Evolutionary conservation across 257 asterid species (phyloP).

Genomic region (Primulina tabacum): DNA sequence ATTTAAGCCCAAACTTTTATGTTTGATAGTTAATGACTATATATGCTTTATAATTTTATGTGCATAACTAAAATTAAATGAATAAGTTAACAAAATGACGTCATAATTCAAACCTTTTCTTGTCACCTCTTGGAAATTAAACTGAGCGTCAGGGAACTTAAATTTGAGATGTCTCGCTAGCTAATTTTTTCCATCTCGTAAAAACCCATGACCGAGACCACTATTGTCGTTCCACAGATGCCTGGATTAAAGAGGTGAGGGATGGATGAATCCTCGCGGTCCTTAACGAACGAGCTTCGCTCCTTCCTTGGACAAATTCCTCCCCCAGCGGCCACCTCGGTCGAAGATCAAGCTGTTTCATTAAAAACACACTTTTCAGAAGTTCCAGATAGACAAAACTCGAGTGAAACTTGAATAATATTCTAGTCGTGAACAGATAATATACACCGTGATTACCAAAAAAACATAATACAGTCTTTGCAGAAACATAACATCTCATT

Average conservation of each 20-base stretch:
- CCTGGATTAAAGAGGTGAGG: constrained; percentile 82
- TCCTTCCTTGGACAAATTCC: constrained; percentile 78
- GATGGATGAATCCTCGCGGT: constrained; percentile 90
- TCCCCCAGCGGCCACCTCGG: constrained; percentile 99
- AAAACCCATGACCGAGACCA: neutral
- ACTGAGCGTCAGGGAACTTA: no score
- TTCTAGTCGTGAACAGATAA: neutral
- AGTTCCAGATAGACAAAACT: neutral
- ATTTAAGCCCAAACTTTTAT: no score
- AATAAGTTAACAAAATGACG: no score
- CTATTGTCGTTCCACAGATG: constrained; percentile 38
- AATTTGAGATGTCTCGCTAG: no score
- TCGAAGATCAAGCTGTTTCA: constrained; percentile 75
- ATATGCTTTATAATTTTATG: no score
- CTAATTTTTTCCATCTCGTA: no score
- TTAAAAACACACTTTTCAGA: constrained; percentile 7
- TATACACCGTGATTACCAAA: neutral
- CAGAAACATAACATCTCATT: neutral
- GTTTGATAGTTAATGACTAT: no score
- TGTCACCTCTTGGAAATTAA: no score
- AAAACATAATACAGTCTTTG: neutral
- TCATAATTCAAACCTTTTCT: no score
- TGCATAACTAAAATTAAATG: no score
- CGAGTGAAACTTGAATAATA: neutral
- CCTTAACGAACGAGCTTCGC: constrained; percentile 82